Percentiles rank a stretch among this genome's conserved stretches.
Evolutionary conservation across 75 land plant species (phyloP).

Genomic region (Chamaecyparis obtusa): DNA sequence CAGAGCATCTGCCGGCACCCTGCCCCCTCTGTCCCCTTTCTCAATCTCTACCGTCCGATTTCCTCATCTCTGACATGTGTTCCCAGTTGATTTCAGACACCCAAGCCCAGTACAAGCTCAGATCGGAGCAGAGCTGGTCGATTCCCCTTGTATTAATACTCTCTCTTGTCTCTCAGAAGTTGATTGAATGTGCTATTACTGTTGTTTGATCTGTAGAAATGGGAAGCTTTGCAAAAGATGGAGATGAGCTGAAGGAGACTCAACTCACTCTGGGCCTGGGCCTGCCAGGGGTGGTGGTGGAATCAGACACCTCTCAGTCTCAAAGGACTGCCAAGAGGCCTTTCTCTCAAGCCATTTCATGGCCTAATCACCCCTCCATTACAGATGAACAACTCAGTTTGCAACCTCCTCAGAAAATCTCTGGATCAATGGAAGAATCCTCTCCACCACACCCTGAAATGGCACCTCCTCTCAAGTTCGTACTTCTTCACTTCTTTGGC

Average conservation of each 20-base stretch:
- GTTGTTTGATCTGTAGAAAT: neutral
- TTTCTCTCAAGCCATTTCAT: too few relatives aligned
- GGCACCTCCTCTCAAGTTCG: neutral
- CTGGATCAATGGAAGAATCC: neutral
- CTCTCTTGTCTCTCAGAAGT: neutral
- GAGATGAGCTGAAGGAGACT: neutral
- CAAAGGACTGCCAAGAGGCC: too few relatives aligned
- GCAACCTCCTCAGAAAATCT: neutral
- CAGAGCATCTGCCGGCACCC: neutral
- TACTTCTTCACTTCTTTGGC: neutral
- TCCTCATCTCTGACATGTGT: neutral
- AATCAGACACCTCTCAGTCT: too few relatives aligned
- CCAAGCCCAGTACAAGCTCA: neutral
- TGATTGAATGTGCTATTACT: too few relatives aligned
- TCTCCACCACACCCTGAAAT: neutral
- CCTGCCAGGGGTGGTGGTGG: neutral
- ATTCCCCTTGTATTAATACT: neutral
- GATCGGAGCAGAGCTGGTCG: neutral
- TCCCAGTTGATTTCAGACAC: neutral
- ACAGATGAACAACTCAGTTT: neutral
- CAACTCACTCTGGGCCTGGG: neutral
- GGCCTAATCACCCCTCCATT: too few relatives aligned
- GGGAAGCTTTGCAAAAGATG: neutral
- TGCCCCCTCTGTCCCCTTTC: neutral
- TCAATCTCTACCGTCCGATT: neutral